Evolutionary conservation across 371 early-diverging fungal genomes (phyloP).

Genomic region (Rhizopus delemar): DNA sequence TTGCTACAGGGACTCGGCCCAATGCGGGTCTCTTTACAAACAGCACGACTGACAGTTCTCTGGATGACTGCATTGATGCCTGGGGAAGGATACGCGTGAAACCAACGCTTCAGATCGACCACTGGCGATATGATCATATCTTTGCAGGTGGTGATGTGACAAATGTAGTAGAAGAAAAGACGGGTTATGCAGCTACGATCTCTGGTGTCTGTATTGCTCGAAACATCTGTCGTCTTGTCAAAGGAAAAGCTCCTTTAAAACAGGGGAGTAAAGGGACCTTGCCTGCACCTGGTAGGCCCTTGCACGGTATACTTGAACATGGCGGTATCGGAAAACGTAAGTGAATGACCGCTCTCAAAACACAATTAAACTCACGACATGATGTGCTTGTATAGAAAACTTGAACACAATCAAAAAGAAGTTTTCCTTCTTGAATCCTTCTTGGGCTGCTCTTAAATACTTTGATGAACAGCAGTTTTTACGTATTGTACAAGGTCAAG

Average conservation of each 20-base stretch:
- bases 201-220: constrained; percentile 38
- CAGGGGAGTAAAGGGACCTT: constrained; percentile 31
- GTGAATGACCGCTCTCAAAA: background rate
- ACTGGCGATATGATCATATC: constrained; percentile 55
- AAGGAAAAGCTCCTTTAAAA: constrained; percentile 28
- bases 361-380: too few species aligned
- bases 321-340: constrained; percentile 35
- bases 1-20: constrained; percentile 44
- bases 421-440: constrained; percentile 38
- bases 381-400: constrained; percentile 14
- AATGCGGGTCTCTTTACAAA: constrained; percentile 27
- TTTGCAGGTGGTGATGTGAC: constrained; percentile 69
- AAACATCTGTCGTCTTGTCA: constrained; percentile 35
- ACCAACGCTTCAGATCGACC: constrained; percentile 61
- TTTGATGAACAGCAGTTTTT: constrained; percentile 43
- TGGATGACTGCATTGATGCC: constrained; percentile 30
- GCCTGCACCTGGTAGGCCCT: constrained; percentile 26
- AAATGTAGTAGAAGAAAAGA: constrained; percentile 58
- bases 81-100: constrained; percentile 51
- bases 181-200: constrained; percentile 54
- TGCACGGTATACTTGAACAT: constrained; percentile 24
- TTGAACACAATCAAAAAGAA: constrained; percentile 27
- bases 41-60: constrained; percentile 11
- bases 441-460: constrained; percentile 43
- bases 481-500: constrained; percentile 35